These are phyloP conservation scores for Chaetomium globosum DNA, from an alignment of 2,329 filamentous ascomycete species.

Conservation along the genomic window DNA sequence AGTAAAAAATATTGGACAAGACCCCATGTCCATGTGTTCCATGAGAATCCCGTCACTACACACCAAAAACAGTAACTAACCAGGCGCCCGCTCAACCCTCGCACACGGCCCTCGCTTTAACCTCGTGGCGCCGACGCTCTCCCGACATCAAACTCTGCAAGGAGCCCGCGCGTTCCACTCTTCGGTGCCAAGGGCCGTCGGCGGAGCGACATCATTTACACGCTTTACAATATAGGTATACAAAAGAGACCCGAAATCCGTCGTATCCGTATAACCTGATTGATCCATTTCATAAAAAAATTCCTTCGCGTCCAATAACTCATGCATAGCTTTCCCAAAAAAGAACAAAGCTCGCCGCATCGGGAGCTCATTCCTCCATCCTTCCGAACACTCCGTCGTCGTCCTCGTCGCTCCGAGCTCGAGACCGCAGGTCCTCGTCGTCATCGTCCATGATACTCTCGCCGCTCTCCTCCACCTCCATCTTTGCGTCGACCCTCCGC, in stretches of 20 bases:
- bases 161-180: conserved; percentile 57
- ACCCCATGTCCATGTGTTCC: background rate
- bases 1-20: background rate
- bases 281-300: conserved; percentile 37
- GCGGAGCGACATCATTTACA: conserved; percentile 63
- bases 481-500: conserved; percentile 65
- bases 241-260: conserved; percentile 49
- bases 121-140: conserved; percentile 60
- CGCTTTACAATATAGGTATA: conserved; percentile 48
- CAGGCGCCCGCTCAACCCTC: conserved; percentile 49
- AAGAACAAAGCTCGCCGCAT: background rate
- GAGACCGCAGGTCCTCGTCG: conserved; percentile 62
- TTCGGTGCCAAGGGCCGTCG: conserved; percentile 67
- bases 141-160: conserved; percentile 27
- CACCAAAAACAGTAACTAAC: conserved; percentile 30
- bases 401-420: conserved; percentile 77
- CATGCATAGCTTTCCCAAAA: conserved; percentile 15
- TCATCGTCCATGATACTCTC: conserved; percentile 68
- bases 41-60: conserved; percentile 26
- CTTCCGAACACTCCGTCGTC: conserved; percentile 94
- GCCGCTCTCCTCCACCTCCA: conserved; percentile 68
- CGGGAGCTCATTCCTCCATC: conserved; percentile 77
- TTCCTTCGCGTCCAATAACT: background rate
- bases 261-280: conserved; percentile 26
- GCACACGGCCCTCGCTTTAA: conserved; percentile 68